A percentile compares a stretch with the other conserved stretches of the same genome.
phyloP scores from a whole-genome alignment of 495 filamentous ascomycete species.

The Penicillium antarcticum region DNA sequence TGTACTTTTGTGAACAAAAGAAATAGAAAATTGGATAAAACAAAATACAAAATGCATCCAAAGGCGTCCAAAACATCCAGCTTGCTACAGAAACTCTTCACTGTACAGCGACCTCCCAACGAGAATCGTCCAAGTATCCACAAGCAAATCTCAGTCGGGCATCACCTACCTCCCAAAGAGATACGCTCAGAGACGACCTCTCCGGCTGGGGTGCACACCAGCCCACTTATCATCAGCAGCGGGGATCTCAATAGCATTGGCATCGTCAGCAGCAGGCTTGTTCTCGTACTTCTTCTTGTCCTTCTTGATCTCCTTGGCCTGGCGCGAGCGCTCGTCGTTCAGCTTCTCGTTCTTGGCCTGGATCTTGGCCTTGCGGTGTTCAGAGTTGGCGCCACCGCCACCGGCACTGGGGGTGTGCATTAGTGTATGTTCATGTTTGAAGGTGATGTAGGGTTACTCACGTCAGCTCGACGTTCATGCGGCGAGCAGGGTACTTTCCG shows the following conservation, averaged over 20 bases:
- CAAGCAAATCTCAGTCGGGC: background rate
- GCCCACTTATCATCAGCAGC: constrained; percentile 34
- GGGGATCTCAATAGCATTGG: constrained; percentile 24
- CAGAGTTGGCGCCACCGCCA: constrained; percentile 73
- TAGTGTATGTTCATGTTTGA: constrained; percentile 1
- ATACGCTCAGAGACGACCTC: constrained; percentile 39
- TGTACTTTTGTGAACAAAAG: constrained; percentile 4
- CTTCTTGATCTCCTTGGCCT: constrained; percentile 47
- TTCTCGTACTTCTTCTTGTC: constrained; percentile 40
- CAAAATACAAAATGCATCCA: background rate
- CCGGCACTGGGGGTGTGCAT: constrained; percentile 50
- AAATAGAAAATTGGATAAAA: background rate
- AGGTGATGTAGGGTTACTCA: constrained; percentile 35
- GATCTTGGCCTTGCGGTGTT: constrained; percentile 69
- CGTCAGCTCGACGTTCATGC: constrained; percentile 94
- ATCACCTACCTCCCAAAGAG: background rate
- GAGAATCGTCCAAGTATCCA: background rate
- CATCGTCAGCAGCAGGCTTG: constrained; percentile 13
- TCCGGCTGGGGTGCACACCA: constrained; percentile 58
- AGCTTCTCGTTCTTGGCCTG: constrained; percentile 83
- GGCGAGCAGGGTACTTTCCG: constrained; percentile 54
- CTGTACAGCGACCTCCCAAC: background rate
- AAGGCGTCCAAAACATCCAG: background rate
- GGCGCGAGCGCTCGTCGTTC: constrained; percentile 69
- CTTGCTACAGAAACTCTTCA: background rate